Base-by-base conservation (phyloP, 768 basidiomycete genomes). In the Xanthoconium stramineum region DNA sequence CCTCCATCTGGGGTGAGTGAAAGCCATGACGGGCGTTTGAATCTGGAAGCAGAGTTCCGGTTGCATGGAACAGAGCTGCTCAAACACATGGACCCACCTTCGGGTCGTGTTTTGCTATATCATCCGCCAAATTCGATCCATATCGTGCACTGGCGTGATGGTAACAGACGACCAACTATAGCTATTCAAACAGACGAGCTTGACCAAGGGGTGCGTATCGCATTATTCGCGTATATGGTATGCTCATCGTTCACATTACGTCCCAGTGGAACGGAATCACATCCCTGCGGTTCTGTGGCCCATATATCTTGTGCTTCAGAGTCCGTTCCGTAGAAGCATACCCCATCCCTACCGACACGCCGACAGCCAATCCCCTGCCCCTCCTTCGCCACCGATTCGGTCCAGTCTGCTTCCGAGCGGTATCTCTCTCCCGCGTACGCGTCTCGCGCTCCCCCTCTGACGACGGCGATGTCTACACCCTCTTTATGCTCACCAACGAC, bases 301-400 rank as follows among this genome's bases (percentile, higher is more conserved):
- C 74, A 0, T 78, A 80, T 51, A 61, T 85, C n/a, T 67, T 86
- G 28, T 74, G 80, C 24, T 76, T 85, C 62, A 81, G 78, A 54
- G 69, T 76, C 1, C 79, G 78, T 6, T 77, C 82, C 1, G 60
- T 86, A 24, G 82, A 84, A 55, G 66, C 83, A 3, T 75, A 29
- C 47, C 66, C 45, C 32, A 50, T 50, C 44, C 62, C 55, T 30
- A 53, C 53, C 12, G 56, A 52, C 60, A 68, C 33, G 48, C 20
- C 28, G 3, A 39, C 47, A 12, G 29, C 56, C 49, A 5, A 35
- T 9, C 33, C 47, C 19, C 38, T 64, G n/a, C 69, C 63, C 36
- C 37, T 60, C 37, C 59, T 67, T 39, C 61, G 46, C 24, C 62
- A 69, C 42, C 38, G 40, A 45, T 71, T 71, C 43, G 59, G 62